phyloP scores from a whole-genome alignment of 2,329 filamentous ascomycete species.

The Aspergillus fischeri region DNA sequence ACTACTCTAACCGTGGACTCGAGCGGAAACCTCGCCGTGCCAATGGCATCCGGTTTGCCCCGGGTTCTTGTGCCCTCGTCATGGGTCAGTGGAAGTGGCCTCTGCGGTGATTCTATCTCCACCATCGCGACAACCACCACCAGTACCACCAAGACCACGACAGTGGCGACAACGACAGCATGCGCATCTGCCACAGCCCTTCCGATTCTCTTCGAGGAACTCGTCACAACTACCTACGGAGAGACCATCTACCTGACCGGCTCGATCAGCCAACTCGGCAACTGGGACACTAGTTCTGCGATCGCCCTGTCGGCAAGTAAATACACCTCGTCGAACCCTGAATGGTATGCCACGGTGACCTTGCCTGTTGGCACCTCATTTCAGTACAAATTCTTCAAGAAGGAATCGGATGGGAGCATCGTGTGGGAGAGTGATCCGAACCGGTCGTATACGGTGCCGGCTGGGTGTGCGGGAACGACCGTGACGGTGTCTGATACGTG shows the following conservation, averaged over 20 bases:
- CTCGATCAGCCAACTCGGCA: conserved; percentile 55
- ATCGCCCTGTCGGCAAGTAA: conserved; percentile 54
- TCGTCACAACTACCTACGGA: conserved; percentile 55
- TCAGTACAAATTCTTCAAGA: conserved; percentile 66
- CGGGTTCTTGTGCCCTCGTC: conserved; percentile 28
- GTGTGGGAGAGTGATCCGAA: conserved; percentile 62
- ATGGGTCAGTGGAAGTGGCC: conserved; percentile 2
- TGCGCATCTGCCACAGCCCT: conserved; percentile 40
- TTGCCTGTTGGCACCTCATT: conserved; percentile 55
- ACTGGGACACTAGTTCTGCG: conserved; percentile 56
- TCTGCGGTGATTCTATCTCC: conserved; percentile 8
- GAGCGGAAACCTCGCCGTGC: conserved; percentile 42
- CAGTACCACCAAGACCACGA: conserved; percentile 4
- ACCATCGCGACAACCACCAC: conserved; percentile 1
- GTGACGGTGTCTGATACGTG: conserved; percentile 38
- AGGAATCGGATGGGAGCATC: conserved; percentile 47
- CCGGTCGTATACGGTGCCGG: conserved; percentile 38
- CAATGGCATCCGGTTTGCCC: conserved; percentile 42
- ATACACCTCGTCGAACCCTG: conserved; percentile 57
- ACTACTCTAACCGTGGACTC: conserved; percentile 39
- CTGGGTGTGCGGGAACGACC: conserved; percentile 29
- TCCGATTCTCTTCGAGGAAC: conserved; percentile 60
- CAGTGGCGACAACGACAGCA: conserved; percentile 5
- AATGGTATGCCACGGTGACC: conserved; percentile 58
- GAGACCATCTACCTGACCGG: conserved; percentile 65